Evolutionary conservation across 768 basidiomycete genomes (phyloP), one percentile per base, ranked within the genome.

Genomic region (Pleurotus tuoliensis): DNA sequence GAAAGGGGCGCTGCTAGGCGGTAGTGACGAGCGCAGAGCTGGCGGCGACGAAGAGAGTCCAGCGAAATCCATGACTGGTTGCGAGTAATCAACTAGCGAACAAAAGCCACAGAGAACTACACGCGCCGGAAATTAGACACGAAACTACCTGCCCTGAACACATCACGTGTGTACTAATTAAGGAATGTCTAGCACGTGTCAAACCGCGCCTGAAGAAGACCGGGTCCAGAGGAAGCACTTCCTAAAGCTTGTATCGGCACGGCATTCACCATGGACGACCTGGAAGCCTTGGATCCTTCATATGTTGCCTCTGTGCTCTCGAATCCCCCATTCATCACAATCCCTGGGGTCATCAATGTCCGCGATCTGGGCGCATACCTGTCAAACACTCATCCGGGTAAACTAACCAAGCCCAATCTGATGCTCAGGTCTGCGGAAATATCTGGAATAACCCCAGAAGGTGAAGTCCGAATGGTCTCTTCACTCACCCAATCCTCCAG

Each of bases 341-440:
- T 92, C 61, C 68, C 81, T n/a, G 90, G 90, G 27, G 88, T 92
- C 7, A 82, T 81, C 61, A 92, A 92, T 66, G 76, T 87, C 50
- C 79, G 90, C 55, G 87, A 90, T 70, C 76, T 92, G 8, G 90
- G 89, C 34, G 74, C 73, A 46, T 84, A 87, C 64, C 71, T 81
- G 50, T 81, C 82, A 6, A 65, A 71, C 12, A 69, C 68, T 24
- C 62, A 73, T 56, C 75, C 76, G 18, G 80, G 80, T 59, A 70
- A 77, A 52, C 67, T 80, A 59, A 90, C 82, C 41, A 84, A 77
- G 62, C 81, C 86, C 1, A 70, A 75, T 13, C 77, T 79, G 56
- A 67, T 86, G 12, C 84, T 80, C 66, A 87, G 90, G 54, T 82
- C 86, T 18, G 91, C 85, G 49, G 91, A 92, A 63, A 63, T 92